Conservation (phyloP, 441 rosid genomes). For the Geranium incanum region DNA sequence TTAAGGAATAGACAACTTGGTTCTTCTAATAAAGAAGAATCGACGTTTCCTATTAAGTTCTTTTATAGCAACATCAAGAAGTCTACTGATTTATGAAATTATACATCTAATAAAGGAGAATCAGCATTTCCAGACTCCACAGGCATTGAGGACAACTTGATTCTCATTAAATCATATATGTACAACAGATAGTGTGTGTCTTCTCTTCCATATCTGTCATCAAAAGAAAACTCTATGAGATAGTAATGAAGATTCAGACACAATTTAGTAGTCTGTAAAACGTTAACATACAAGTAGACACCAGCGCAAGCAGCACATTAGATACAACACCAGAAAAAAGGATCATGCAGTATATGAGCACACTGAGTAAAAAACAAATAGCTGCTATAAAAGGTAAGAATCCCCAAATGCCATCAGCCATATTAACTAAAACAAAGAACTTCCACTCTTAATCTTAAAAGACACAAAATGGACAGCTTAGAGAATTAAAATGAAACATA, state of each 20-base stretch:
- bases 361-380: neutral
- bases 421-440: too few relatives aligned
- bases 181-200: constrained; percentile 87
- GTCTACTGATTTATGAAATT: constrained; percentile 2
- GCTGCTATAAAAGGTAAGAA: too few relatives aligned
- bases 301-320: neutral
- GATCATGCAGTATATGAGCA: neutral
- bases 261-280: neutral
- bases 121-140: constrained; percentile 40
- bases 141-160: constrained; percentile 34
- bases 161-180: constrained; percentile 67
- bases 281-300: neutral
- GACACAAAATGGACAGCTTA: too few relatives aligned
- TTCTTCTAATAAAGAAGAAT: constrained; percentile 58
- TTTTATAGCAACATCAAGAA: neutral
- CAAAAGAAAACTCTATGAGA: constrained; percentile 19
- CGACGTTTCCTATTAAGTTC: constrained; percentile 26
- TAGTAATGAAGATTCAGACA: constrained; percentile 2
- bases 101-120: constrained; percentile 67
- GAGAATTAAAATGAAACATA: too few relatives aligned
- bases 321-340: neutral
- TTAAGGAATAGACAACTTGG: neutral
- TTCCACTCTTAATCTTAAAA: too few relatives aligned
- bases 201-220: constrained; percentile 85
- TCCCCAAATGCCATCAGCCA: too few relatives aligned